These are phyloP conservation scores for Penicillium psychrofluorescens DNA, from an alignment of 495 filamentous ascomycete genomes.

Conservation along the genomic window DNA sequence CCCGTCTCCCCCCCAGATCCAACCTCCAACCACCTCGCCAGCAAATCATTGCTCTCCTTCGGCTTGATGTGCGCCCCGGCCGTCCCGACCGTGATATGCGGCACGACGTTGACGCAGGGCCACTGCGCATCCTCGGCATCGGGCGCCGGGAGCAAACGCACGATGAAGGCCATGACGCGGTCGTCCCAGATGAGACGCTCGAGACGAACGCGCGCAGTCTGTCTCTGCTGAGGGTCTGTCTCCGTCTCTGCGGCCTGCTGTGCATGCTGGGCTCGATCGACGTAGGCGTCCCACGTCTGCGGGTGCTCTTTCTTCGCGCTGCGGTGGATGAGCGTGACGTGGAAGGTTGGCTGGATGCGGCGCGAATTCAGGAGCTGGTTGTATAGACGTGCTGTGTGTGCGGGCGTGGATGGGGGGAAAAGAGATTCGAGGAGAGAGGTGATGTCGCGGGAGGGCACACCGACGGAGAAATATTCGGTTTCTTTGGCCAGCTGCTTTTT, in stretches of 20 bases:
- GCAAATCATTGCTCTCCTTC: constrained; percentile 83
- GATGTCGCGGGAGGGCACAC: constrained; percentile 52
- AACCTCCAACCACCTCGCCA: constrained; percentile 57
- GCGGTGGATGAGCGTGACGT: constrained; percentile 89
- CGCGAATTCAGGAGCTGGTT: constrained; percentile 61
- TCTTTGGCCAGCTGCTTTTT: constrained; percentile 31
- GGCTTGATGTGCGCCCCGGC: constrained; percentile 67
- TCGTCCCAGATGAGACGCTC: constrained; percentile 73
- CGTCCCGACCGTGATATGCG: constrained; percentile 88
- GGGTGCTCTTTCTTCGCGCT: constrained; percentile 48
- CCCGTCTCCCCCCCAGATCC: constrained; percentile 45
- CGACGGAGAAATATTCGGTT: constrained; percentile 80
- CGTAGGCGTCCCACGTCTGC: constrained; percentile 66
- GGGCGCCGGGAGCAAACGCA: constrained; percentile 47
- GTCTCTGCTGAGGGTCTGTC: too few species aligned
- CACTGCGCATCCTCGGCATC: constrained; percentile 40
- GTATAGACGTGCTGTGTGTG: constrained; percentile 57
- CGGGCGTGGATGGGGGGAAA: constrained; percentile 42
- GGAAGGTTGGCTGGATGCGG: constrained; percentile 79
- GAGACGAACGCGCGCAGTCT: constrained; percentile 42
- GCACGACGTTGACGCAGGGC: constrained; percentile 67
- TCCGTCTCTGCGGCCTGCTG: too few species aligned
- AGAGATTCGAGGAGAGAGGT: constrained; percentile 54
- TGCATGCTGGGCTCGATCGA: constrained; percentile 1
- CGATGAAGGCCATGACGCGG: constrained; percentile 82